These are phyloP conservation scores for Suillus ampliporus DNA, from an alignment of 768 basidiomycete species.

Conservation along the genomic window DNA sequence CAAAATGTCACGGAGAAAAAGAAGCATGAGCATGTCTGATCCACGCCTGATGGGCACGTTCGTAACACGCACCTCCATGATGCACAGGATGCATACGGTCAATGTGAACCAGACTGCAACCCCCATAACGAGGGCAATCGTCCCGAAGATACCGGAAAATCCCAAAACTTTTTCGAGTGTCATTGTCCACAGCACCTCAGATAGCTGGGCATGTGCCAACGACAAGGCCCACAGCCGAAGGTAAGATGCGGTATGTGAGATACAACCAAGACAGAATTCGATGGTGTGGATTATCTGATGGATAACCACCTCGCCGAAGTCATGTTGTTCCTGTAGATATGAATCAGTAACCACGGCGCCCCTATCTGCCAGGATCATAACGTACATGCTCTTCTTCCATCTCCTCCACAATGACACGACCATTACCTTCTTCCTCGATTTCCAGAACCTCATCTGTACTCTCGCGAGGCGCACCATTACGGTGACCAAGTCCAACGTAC, in stretches of 20 bases:
- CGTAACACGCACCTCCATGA: constrained; percentile 84
- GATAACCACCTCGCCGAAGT: constrained; percentile 93
- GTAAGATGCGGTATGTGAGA: constrained; percentile 95
- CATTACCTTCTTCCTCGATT: constrained; percentile 84
- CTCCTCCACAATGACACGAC: constrained; percentile 74
- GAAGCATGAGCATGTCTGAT: constrained; percentile 15
- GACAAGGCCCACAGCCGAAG: constrained; percentile 97
- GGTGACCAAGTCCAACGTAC: constrained; percentile 71
- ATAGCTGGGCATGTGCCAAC: constrained; percentile 95
- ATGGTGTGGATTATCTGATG: constrained; percentile 99
- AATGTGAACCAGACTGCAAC: constrained; percentile 76
- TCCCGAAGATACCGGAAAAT: constrained; percentile 67
- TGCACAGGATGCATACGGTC: constrained; percentile 81
- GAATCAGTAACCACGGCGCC: constrained; percentile 13
- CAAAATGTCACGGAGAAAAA: constrained; percentile 1
- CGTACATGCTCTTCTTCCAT: constrained; percentile 74
- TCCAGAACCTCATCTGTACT: constrained; percentile 68
- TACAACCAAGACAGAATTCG: constrained; percentile 98
- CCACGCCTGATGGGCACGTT: constrained; percentile 21
- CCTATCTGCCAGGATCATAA: constrained; percentile 24
- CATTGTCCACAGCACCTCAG: constrained; percentile 93
- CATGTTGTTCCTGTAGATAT: constrained; percentile 72
- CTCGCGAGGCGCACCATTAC: constrained; percentile 57
- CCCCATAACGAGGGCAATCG: constrained; percentile 54
- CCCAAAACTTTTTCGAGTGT: constrained; percentile 69